A percentile compares a stretch with the other conserved stretches of the same genome.
Evolutionary conservation across 2,329 filamentous ascomycete species (phyloP).

Genomic region (Escovopsis weberi): DNA sequence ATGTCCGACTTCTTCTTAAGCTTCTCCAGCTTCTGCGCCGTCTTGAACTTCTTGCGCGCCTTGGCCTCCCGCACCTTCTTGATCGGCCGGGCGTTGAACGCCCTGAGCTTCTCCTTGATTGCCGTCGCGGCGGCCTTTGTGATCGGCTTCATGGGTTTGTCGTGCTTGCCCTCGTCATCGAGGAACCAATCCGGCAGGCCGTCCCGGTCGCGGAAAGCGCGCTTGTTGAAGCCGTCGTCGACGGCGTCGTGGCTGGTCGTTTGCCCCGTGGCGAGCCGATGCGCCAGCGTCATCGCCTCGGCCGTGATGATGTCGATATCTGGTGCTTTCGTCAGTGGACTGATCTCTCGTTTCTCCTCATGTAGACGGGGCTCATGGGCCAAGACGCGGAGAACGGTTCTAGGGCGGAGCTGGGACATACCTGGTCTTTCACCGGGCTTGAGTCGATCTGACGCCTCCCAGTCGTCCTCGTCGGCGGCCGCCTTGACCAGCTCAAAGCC

Average conservation of each 20-base stretch:
- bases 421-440: slow-evolving; percentile 48
- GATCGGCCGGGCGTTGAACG: slow-evolving; percentile 89
- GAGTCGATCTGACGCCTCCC: slow-evolving; percentile 52
- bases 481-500: slow-evolving; percentile 47
- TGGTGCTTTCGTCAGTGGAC: slow-evolving; percentile 10
- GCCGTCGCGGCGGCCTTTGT: slow-evolving; percentile 78
- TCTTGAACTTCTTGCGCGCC: slow-evolving; percentile 93
- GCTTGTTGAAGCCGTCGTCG: slow-evolving; percentile 90
- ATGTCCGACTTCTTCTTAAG: slow-evolving; percentile 93
- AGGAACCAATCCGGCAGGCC: slow-evolving; percentile 96
- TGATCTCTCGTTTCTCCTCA: neutral
- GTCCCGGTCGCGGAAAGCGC: slow-evolving; percentile 77
- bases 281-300: slow-evolving; percentile 95
- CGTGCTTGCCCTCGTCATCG: slow-evolving; percentile 78
- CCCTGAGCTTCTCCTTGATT: slow-evolving; percentile 87
- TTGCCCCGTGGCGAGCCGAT: slow-evolving; percentile 76
- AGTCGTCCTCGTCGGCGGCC: slow-evolving; percentile 34
- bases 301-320: slow-evolving; percentile 99
- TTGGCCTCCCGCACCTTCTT: slow-evolving; percentile 98
- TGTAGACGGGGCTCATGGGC: no score
- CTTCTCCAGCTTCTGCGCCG: slow-evolving; percentile 82
- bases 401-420: slow-evolving; percentile 18
- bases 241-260: slow-evolving; percentile 65
- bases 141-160: slow-evolving; percentile 75
- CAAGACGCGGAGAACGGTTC: no score